Evolutionary conservation across 768 basidiomycete genomes (phyloP).

Genomic region (Postia placenta): DNA sequence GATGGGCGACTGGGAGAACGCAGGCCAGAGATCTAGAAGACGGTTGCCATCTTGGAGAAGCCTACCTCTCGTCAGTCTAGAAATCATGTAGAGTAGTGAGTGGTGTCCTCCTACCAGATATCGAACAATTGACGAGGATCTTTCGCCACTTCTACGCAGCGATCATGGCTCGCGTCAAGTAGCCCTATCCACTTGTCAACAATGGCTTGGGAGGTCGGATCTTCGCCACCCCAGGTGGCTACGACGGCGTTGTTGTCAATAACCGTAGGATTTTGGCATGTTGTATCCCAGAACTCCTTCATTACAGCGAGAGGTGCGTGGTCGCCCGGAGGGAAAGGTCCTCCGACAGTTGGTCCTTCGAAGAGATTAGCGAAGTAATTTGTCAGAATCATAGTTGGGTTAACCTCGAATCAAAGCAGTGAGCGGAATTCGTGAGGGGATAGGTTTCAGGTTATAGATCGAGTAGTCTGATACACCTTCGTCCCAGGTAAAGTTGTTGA

Average conservation of each 20-base stretch:
- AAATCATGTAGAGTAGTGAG: constrained; percentile 23
- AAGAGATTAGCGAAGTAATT: neutral
- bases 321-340: constrained; percentile 27
- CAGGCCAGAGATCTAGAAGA: constrained; percentile 42
- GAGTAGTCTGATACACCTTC: constrained; percentile 30
- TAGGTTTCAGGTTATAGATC: constrained; percentile 40
- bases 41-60: constrained; percentile 36
- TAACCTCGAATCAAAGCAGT: constrained; percentile 45
- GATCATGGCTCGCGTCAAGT: constrained; percentile 29
- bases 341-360: constrained; percentile 37
- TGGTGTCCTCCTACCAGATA: constrained; percentile 52
- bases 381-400: constrained; percentile 6
- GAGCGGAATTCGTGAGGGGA: constrained; percentile 47
- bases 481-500: constrained; percentile 52
- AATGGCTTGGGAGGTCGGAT: constrained; percentile 23
- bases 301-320: constrained; percentile 30
- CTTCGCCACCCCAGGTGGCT: constrained; percentile 23
- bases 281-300: constrained; percentile 31
- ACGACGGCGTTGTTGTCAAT: constrained; percentile 20
- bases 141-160: constrained; percentile 41
- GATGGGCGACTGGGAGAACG: constrained; percentile 40
- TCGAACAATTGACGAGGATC: constrained; percentile 40
- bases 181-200: constrained; percentile 33
- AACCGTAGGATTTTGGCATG: constrained; percentile 33
- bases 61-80: too few relatives aligned